phyloP scores from a whole-genome alignment of 371 early-diverging fungal genomes.

The Coelomomyces lativittatus region DNA sequence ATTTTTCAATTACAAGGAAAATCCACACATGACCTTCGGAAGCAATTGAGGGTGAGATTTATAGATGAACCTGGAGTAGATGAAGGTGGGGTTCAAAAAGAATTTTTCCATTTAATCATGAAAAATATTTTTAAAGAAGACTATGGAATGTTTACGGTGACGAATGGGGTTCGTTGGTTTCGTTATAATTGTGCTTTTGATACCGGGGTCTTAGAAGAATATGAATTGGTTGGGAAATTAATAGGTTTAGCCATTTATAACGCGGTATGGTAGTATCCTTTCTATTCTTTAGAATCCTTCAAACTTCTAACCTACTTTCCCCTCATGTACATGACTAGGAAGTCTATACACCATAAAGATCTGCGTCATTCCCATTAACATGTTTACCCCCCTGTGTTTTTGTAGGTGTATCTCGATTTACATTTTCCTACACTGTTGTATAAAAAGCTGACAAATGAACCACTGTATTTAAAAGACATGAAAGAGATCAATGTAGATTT shows the following conservation, averaged over 20 bases:
- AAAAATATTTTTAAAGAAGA: slow-evolving; percentile 77
- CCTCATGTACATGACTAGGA: too few species aligned
- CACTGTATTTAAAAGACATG: neutral
- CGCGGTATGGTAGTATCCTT: too few species aligned
- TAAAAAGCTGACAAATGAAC: slow-evolving; percentile 60
- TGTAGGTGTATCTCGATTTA: slow-evolving; percentile 50
- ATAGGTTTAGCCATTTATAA: slow-evolving; percentile 87
- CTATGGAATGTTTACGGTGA: slow-evolving; percentile 34
- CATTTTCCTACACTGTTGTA: slow-evolving; percentile 77
- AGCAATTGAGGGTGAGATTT: slow-evolving; percentile 72
- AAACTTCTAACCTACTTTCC: too few species aligned
- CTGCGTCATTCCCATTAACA: too few species aligned
- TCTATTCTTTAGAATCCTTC: too few species aligned
- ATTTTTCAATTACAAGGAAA: slow-evolving; percentile 50
- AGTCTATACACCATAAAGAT: too few species aligned
- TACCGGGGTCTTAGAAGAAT: slow-evolving; percentile 2
- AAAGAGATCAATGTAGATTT: slow-evolving; percentile 6
- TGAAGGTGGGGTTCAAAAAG: slow-evolving; percentile 94
- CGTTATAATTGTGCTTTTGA: slow-evolving; percentile 9
- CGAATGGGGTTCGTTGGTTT: neutral
- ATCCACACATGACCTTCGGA: slow-evolving; percentile 46
- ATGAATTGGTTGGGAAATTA: slow-evolving; percentile 59
- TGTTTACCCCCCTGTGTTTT: too few species aligned
- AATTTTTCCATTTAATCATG: slow-evolving; percentile 78
- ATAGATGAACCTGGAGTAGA: slow-evolving; percentile 69